A percentile compares a stretch with the other conserved stretches of the same genome.
phyloP scores from a whole-genome alignment of 2,329 filamentous ascomycete species.

The Alternaria metachromatica region DNA sequence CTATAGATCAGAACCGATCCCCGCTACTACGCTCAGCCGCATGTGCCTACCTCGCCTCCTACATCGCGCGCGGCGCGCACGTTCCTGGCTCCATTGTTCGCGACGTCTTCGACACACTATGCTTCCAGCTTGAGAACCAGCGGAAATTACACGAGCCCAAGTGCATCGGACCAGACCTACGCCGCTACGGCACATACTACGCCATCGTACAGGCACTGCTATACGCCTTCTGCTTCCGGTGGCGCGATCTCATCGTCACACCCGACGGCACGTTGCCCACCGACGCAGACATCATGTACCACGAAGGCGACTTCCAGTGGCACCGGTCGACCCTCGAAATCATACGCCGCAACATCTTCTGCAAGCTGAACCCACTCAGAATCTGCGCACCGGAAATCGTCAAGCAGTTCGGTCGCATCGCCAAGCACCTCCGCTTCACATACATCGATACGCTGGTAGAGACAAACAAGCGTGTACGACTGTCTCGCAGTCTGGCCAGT shows the following conservation, averaged over 20 bases:
- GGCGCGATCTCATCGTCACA: slow-evolving; percentile 81
- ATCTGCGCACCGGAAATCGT: slow-evolving; percentile 92
- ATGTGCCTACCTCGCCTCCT: slow-evolving; percentile 91
- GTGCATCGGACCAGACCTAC: slow-evolving; percentile 84
- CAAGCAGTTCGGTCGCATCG: slow-evolving; percentile 86
- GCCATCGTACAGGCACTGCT: slow-evolving; percentile 85
- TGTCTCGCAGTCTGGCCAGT: slow-evolving; percentile 72
- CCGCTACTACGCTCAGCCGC: slow-evolving; percentile 81
- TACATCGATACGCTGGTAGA: slow-evolving; percentile 90
- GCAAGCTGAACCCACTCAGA: slow-evolving; percentile 90
- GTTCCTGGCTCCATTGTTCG: slow-evolving; percentile 79
- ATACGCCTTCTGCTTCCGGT: slow-evolving; percentile 98
- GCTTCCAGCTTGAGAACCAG: slow-evolving; percentile 77
- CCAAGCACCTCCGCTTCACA: slow-evolving; percentile 83
- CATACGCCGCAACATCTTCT: slow-evolving; percentile 80
- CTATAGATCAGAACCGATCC: slow-evolving; percentile 69
- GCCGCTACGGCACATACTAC: slow-evolving; percentile 85
- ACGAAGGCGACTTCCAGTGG: slow-evolving; percentile 80
- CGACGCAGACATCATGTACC: slow-evolving; percentile 62
- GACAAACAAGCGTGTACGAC: slow-evolving; percentile 86
- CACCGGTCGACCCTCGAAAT: slow-evolving; percentile 74
- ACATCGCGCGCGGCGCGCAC: slow-evolving; percentile 87
- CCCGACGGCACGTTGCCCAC: slow-evolving; percentile 53
- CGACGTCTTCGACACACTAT: slow-evolving; percentile 80
- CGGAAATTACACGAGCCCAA: slow-evolving; percentile 73